These are phyloP conservation scores for Camelina laxa DNA, from an alignment of 345 rosid species.

Conservation along the genomic window DNA sequence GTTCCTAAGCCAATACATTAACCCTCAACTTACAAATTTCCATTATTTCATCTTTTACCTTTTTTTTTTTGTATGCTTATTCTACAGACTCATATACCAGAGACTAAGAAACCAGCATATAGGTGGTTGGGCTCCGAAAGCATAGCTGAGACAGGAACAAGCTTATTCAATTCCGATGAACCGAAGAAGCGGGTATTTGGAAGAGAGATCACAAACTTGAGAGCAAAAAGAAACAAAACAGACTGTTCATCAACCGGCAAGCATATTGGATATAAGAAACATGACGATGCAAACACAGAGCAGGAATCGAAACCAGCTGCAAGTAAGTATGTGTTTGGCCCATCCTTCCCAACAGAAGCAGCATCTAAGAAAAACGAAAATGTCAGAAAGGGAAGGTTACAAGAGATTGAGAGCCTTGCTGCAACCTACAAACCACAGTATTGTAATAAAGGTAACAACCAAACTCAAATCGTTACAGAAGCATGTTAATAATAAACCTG, in stretches of 20 bases:
- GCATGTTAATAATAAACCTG: not conserved
- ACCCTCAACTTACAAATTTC: not conserved
- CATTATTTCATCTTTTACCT: constrained; percentile 8
- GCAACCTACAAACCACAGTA: constrained; percentile 64
- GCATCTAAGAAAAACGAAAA: constrained; percentile 24
- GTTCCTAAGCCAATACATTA: constrained; percentile 3
- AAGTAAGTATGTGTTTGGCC: constrained; percentile 65
- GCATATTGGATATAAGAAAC: constrained; percentile 29
- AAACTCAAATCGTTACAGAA: not conserved
- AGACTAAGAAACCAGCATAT: constrained; percentile 75
- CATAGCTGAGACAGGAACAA: constrained; percentile 39
- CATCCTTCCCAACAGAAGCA: constrained; percentile 59
- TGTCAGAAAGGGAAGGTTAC: constrained; percentile 41
- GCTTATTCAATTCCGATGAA: constrained; percentile 39
- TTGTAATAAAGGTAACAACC: constrained; percentile 63
- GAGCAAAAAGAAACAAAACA: constrained; percentile 53
- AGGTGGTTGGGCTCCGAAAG: constrained; percentile 78
- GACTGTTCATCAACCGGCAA: constrained; percentile 43
- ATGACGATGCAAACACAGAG: constrained; percentile 41
- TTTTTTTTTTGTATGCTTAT: constrained; percentile 2
- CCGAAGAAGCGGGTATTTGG: constrained; percentile 73
- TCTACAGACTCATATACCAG: constrained; percentile 71
- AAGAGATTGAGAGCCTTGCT: constrained; percentile 63
- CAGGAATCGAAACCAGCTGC: constrained; percentile 44
- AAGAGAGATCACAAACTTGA: constrained; percentile 62